Percentiles rank a stretch among this genome's conserved stretches.
These are phyloP conservation scores for Capsicum pubescens DNA, from an alignment of 257 asterid species.

Conservation along the genomic window DNA sequence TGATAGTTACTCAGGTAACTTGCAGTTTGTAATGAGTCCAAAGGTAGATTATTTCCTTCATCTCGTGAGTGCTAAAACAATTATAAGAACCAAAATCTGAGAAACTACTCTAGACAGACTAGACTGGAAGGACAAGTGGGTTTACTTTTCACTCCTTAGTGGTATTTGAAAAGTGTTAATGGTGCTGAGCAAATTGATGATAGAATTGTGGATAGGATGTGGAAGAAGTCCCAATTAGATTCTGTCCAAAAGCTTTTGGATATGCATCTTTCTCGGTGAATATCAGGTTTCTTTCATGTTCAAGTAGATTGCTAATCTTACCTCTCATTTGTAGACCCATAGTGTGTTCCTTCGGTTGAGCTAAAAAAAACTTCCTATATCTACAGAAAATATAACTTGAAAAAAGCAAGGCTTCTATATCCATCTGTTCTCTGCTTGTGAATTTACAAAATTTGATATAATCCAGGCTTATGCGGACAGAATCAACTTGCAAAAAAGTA, in stretches of 20 bases:
- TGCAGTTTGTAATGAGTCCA: constrained; percentile 9
- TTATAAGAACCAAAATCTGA: background rate
- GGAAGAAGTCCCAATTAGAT: background rate
- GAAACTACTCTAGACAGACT: background rate
- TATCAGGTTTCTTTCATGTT: background rate
- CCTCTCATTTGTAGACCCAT: background rate
- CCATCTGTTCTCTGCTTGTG: background rate
- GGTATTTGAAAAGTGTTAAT: background rate
- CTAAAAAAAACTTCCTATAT: background rate
- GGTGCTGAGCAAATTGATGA: background rate
- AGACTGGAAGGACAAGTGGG: background rate
- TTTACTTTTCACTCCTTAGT: background rate
- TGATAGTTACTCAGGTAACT: constrained; percentile 5
- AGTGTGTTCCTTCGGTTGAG: background rate
- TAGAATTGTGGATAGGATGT: background rate
- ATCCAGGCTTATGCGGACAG: background rate
- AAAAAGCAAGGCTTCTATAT: background rate
- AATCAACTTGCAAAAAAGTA: background rate
- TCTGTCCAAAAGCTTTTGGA: background rate
- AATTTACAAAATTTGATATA: background rate
- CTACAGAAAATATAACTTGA: background rate
- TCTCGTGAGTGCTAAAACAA: background rate
- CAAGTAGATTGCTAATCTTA: background rate
- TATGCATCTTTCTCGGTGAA: background rate
- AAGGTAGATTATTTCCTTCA: background rate